Evolutionary conservation across 768 basidiomycete species (phyloP).

Genomic region (Hygrocybe coccinea): DNA sequence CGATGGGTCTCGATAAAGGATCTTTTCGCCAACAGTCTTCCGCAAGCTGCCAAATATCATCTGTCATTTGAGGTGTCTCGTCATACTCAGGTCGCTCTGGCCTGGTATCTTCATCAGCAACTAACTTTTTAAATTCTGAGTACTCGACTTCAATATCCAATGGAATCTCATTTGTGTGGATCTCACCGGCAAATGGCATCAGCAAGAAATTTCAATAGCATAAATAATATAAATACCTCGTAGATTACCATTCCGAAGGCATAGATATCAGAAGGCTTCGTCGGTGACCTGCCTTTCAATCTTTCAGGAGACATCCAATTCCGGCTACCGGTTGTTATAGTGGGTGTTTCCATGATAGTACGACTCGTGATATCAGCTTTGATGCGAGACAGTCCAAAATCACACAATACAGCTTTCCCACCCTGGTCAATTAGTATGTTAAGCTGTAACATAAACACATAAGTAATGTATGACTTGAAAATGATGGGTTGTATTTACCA

Average conservation of each 20-base stretch:
- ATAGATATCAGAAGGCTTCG: neutral
- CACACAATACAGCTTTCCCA: slow-evolving; percentile 15
- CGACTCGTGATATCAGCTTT: slow-evolving; percentile 20
- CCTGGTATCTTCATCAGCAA: slow-evolving; percentile 14
- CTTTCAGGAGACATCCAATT: neutral
- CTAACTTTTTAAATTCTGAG: too few species aligned
- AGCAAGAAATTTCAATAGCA: too few species aligned
- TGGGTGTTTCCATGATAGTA: neutral
- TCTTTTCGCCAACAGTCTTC: slow-evolving; percentile 19
- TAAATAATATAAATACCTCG: slow-evolving; percentile 12
- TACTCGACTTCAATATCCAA: slow-evolving; percentile 14
- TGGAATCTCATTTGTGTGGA: slow-evolving; percentile 15
- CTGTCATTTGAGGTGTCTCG: slow-evolving; percentile 16
- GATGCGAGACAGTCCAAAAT: slow-evolving; percentile 32
- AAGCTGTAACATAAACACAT: slow-evolving; percentile 18
- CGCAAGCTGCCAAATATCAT: slow-evolving; percentile 20
- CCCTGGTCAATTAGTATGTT: slow-evolving; percentile 34
- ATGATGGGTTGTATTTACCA: slow-evolving; percentile 6
- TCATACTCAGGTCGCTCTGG: slow-evolving; percentile 19
- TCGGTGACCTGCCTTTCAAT: neutral
- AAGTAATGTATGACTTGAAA: neutral
- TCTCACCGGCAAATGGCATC: slow-evolving; percentile 5
- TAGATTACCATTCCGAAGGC: neutral
- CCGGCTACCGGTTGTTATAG: neutral
- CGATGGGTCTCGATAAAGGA: neutral